Conservation (phyloP, 2,329 filamentous ascomycete genomes). For the Neonectria coccinea region DNA sequence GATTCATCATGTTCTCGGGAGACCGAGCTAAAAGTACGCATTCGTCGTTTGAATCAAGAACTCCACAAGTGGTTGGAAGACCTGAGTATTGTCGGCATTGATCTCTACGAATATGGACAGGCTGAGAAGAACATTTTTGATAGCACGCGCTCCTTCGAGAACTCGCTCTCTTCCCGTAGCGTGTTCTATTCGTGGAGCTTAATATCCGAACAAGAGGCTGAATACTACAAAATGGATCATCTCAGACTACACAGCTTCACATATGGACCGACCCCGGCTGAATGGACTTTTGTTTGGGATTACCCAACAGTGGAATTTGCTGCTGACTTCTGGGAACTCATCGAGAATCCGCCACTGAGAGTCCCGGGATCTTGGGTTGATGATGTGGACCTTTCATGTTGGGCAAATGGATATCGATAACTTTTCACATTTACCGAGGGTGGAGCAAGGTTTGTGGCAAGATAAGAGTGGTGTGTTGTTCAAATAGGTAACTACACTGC, state of each 20-base stretch:
- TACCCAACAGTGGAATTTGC: not conserved
- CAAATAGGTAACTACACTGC: no score
- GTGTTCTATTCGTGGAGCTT: no score
- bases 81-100: not conserved
- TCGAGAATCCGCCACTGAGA: constrained; percentile 1
- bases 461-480: not conserved
- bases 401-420: not conserved
- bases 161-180: no score
- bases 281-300: constrained; percentile 14
- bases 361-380: constrained; percentile 1
- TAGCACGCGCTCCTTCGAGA: not conserved
- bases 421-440: not conserved
- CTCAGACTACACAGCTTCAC: not conserved
- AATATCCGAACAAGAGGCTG: not conserved
- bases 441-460: not conserved
- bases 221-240: not conserved
- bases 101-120: not conserved
- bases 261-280: not conserved
- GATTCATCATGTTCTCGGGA: not conserved
- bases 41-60: not conserved
- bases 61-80: not conserved
- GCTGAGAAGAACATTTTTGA: not conserved
- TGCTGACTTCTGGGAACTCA: constrained; percentile 3
- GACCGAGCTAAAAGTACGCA: not conserved
- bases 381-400: not conserved